These are phyloP conservation scores for Magnusiomyces suaveolens DNA, from an alignment of 1,139 yeast genomes.

Conservation along the genomic window DNA sequence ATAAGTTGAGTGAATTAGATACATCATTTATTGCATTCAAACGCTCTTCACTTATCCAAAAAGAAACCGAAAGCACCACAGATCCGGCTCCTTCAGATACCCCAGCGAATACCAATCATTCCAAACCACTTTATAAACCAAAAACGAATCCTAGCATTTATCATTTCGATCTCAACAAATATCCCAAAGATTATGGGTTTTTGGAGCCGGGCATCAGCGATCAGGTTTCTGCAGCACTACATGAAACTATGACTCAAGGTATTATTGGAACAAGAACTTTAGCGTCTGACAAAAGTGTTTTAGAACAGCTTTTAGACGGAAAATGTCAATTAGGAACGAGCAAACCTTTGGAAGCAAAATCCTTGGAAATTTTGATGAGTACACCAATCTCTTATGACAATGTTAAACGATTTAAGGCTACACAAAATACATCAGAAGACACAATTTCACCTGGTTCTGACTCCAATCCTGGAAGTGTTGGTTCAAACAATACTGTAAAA, in stretches of 20 bases:
- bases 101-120: background rate
- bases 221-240: background rate
- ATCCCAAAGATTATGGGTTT: conserved; percentile 2
- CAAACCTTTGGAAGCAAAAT: background rate
- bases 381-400: background rate
- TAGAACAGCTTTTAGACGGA: background rate
- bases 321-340: background rate
- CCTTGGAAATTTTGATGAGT: background rate
- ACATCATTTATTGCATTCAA: background rate
- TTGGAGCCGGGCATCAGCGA: background rate
- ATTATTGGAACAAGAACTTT: background rate
- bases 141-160: background rate
- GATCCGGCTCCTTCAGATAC: background rate
- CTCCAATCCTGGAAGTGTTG: too few relatives aligned
- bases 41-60: background rate
- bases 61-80: background rate
- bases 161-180: background rate
- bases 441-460: too few relatives aligned
- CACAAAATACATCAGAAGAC: too few relatives aligned
- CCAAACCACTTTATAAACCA: background rate
- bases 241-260: background rate
- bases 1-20: background rate
- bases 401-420: background rate
- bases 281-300: background rate
- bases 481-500: too few relatives aligned